phyloP scores from a whole-genome alignment of 2,329 filamentous ascomycete species.

The Diaporthe longicolla region DNA sequence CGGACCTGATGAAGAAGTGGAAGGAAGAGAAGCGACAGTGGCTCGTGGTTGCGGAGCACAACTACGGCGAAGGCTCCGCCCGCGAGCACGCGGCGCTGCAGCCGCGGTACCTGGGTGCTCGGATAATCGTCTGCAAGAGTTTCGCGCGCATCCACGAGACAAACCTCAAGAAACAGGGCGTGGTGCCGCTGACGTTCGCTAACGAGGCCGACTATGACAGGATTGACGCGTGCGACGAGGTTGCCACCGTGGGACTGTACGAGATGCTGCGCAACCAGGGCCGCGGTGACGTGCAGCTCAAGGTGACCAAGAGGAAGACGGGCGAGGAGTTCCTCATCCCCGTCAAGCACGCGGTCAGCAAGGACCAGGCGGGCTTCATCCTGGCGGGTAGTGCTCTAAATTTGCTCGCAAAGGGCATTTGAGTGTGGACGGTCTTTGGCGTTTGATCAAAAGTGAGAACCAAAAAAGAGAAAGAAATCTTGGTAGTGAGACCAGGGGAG shows the following conservation, averaged over 20 bases:
- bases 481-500: slow-evolving; percentile 28
- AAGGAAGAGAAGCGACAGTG: slow-evolving; percentile 81
- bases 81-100: slow-evolving; percentile 91
- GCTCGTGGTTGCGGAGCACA: slow-evolving; percentile 97
- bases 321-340: slow-evolving; percentile 79
- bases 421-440: not conserved
- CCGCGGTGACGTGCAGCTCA: slow-evolving; percentile 80
- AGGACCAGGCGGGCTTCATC: slow-evolving; percentile 93
- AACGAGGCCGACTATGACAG: slow-evolving; percentile 90
- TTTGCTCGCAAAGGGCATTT: slow-evolving; percentile 76
- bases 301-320: slow-evolving; percentile 70
- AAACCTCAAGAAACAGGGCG: slow-evolving; percentile 96
- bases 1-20: slow-evolving; percentile 89
- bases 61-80: slow-evolving; percentile 90
- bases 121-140: slow-evolving; percentile 84
- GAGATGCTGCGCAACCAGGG: slow-evolving; percentile 85
- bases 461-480: not conserved
- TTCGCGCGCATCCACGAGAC: slow-evolving; percentile 95
- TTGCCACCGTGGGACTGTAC: slow-evolving; percentile 85
- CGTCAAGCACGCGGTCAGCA: slow-evolving; percentile 89
- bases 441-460: not conserved
- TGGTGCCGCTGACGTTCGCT: slow-evolving; percentile 92
- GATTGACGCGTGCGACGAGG: slow-evolving; percentile 86
- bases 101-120: slow-evolving; percentile 85
- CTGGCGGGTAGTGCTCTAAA: slow-evolving; percentile 95